These are phyloP conservation scores for Suhomyces guaymorum DNA, from an alignment of 1,139 yeast species.

Conservation along the genomic window DNA sequence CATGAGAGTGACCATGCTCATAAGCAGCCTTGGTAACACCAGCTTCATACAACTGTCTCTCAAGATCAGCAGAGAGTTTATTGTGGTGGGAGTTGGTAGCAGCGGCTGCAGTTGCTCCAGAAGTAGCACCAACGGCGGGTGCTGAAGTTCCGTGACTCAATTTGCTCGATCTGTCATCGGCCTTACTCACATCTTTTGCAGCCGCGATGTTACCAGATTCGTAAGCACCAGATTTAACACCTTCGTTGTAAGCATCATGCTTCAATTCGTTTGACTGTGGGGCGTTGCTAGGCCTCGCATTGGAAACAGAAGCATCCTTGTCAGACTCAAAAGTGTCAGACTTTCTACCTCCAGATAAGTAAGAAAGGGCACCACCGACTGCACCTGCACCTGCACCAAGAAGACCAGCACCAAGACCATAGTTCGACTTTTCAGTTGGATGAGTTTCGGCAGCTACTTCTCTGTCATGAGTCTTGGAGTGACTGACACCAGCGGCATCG, in stretches of 20 bases:
- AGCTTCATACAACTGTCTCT: conserved; percentile 15
- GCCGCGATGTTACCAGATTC: conserved; percentile 6
- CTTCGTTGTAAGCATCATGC: conserved; percentile 4
- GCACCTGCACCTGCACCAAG: conserved; percentile 12
- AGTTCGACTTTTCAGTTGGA: conserved; percentile 1
- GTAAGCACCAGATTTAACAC: conserved; percentile 7
- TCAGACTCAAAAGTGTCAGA: not conserved
- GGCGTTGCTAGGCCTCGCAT: conserved; percentile 10
- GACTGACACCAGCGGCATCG: not conserved
- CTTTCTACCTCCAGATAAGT: conserved; percentile 8
- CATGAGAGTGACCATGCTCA: conserved; percentile 16
- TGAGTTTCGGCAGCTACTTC: too few relatives aligned
- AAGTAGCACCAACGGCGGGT: not conserved
- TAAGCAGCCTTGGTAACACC: conserved; percentile 18
- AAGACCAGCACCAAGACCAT: conserved; percentile 7
- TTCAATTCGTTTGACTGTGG: conserved; percentile 2
- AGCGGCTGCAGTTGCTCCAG: conserved; percentile 10
- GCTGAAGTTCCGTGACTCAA: not conserved
- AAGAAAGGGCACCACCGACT: conserved; percentile 11
- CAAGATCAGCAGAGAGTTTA: conserved; percentile 3
- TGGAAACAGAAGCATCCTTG: too few relatives aligned
- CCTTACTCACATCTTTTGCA: conserved; percentile 9
- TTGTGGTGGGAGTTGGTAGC: conserved; percentile 2
- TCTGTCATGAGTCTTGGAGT: too few relatives aligned
- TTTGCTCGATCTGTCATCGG: too few relatives aligned